These are phyloP conservation scores for Cinnamomum chago DNA, from an alignment of 164 flowering plant genomes.

Conservation along the genomic window DNA sequence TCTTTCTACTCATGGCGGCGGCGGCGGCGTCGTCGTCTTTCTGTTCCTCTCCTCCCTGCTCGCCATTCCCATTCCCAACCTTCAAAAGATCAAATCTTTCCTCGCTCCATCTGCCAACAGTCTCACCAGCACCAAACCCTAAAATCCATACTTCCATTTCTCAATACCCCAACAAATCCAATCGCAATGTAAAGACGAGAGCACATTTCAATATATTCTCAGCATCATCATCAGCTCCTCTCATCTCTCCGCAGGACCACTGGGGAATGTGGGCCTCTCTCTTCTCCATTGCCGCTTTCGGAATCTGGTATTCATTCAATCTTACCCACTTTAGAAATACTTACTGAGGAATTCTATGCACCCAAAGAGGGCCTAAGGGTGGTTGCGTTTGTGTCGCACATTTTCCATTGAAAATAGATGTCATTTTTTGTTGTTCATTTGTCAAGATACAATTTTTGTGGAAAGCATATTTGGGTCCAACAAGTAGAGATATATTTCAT, in stretches of 20 bases:
- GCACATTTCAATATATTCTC: not conserved
- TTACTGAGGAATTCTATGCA: no score
- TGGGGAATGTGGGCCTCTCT: constrained; percentile 96
- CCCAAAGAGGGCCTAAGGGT: no score
- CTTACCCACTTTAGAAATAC: no score
- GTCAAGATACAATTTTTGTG: no score
- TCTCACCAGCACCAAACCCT: not conserved
- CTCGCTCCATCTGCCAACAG: not conserved
- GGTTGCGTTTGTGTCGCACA: no score
- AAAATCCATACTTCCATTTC: not conserved
- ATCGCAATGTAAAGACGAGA: not conserved
- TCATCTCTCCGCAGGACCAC: constrained; percentile 70
- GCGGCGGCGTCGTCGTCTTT: not conserved
- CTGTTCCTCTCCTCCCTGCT: not conserved
- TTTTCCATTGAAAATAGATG: no score
- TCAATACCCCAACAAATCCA: not conserved
- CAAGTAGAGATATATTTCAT: no score
- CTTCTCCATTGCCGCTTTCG: constrained; percentile 73
- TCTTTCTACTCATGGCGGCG: not conserved
- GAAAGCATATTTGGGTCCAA: no score
- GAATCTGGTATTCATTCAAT: constrained; percentile 51
- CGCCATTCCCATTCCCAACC: not conserved
- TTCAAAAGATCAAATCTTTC: not conserved
- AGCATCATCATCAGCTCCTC: constrained; percentile 24
- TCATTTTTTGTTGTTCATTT: no score